Evolutionary conservation across 2,329 filamentous ascomycete species (phyloP), one percentile per base, ranked within the genome.

Genomic region (Ascochyta viciae-villosae): DNA sequence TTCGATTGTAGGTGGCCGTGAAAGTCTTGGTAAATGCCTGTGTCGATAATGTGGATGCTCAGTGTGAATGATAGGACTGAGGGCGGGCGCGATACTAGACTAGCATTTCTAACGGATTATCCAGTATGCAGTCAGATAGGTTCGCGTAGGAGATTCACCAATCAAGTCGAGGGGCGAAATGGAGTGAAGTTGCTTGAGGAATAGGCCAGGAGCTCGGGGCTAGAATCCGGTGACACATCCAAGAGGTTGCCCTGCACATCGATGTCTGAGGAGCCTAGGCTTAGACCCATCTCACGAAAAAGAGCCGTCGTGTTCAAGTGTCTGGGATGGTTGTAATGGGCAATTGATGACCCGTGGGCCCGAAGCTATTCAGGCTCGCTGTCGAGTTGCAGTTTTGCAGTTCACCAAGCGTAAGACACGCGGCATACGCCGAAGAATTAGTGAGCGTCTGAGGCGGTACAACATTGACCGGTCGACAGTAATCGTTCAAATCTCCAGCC

Each of bases 191-290:
- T 49, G 41, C 38, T 42, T 50, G 47, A 50, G 49, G 41, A 54
- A 57, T 53, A 47, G 58, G 54, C 61, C 51, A 61, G 64, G 60
- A 40, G 51, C 60, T 63, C 64, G 64, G 61, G 58, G 60, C 60
- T 55, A 59, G 59, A 52, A 65, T 61, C 65, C 60, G 61, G 63
- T 67, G 57, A 58, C 54, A 47, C 44, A 46, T 53, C 37, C 50
- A 49, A 51, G 54, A 50, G 54, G 27, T 51, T 51, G 55, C 56
- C 34, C 58, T 45, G 37, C 46, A 41, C 31, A 54, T 42, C 22
- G 50, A 53, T 50, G 50, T 49, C 39, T 52, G 35, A 54, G 41
- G 43, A 58, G 47, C 34, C 33, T 37, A 37, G 42, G 38, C 31
- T 45, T 16, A 39, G 49, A 26, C 31, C 22, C 41, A 37, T 31